These are phyloP conservation scores for Kwoniella dejecticola DNA, from an alignment of 768 basidiomycete genomes.

Conservation along the genomic window DNA sequence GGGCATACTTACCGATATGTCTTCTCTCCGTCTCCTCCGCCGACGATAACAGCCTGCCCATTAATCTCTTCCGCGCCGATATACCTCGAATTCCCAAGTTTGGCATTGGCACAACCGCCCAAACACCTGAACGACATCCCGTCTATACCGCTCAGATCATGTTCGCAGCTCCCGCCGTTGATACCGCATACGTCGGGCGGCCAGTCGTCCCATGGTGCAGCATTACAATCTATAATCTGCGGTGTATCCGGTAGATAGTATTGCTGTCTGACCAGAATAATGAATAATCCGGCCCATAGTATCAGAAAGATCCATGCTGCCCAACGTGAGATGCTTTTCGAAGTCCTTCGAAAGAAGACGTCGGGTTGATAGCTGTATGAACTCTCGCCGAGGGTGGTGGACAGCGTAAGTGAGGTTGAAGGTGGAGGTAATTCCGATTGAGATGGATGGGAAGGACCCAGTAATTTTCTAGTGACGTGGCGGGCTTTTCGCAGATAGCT, in stretches of 20 bases:
- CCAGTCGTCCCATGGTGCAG: slow-evolving; percentile 39
- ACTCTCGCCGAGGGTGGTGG: slow-evolving; percentile 1
- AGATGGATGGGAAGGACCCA: slow-evolving; percentile 18
- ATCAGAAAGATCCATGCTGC: slow-evolving; percentile 23
- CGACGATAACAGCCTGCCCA: slow-evolving; percentile 34
- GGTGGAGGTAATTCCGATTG: slow-evolving; percentile 12
- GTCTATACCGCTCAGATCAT: slow-evolving; percentile 17
- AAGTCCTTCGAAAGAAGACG: slow-evolving; percentile 1
- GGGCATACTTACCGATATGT: slow-evolving; percentile 43
- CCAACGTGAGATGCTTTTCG: neutral
- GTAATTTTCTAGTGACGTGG: neutral
- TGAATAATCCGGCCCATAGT: slow-evolving; percentile 37
- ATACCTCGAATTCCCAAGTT: slow-evolving; percentile 44
- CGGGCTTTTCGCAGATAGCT: neutral
- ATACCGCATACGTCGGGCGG: slow-evolving; percentile 47
- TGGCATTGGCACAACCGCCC: slow-evolving; percentile 39
- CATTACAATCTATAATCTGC: slow-evolving; percentile 29
- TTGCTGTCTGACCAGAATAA: slow-evolving; percentile 44
- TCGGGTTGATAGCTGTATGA: slow-evolving; percentile 17
- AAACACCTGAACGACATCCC: slow-evolving; percentile 34
- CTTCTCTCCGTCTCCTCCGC: slow-evolving; percentile 27
- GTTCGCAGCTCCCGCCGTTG: slow-evolving; percentile 32
- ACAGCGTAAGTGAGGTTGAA: slow-evolving; percentile 6
- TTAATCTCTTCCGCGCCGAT: slow-evolving; percentile 35
- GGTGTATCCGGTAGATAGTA: slow-evolving; percentile 31